A percentile compares a stretch with the other conserved stretches of the same genome.
phyloP scores from a whole-genome alignment of 306 rosid genomes.

The Leucaena leucocephala region DNA sequence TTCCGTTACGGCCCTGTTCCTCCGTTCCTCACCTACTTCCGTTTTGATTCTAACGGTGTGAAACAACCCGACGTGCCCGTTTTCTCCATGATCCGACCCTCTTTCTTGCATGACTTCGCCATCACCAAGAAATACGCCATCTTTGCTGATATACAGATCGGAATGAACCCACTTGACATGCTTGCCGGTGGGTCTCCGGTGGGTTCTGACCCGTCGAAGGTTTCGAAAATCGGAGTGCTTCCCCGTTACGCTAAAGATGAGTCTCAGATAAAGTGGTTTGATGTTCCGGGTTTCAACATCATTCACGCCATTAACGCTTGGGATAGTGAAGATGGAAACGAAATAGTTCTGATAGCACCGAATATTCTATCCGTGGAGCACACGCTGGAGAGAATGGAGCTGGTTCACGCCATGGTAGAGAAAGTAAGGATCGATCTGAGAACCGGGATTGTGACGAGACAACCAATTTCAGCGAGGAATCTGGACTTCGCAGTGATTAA shows the following conservation, averaged over 20 bases:
- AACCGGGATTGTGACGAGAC: constrained; percentile 62
- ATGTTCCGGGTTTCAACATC: constrained; percentile 79
- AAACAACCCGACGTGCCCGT: constrained; percentile 73
- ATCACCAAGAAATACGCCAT: constrained; percentile 71
- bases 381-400: constrained; percentile 72
- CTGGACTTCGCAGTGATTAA: constrained; percentile 75
- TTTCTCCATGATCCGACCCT: constrained; percentile 71
- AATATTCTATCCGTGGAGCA: constrained; percentile 78
- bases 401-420: constrained; percentile 71
- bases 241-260: constrained; percentile 73
- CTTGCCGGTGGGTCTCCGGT: constrained; percentile 69
- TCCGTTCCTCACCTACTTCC: constrained; percentile 78
- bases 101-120: constrained; percentile 83
- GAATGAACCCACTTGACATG: constrained; percentile 76
- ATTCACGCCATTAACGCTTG: constrained; percentile 87
- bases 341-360: constrained; percentile 68
- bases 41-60: constrained; percentile 50
- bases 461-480: constrained; percentile 71
- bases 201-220: constrained; percentile 59
- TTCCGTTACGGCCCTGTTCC: constrained; percentile 78
- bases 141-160: constrained; percentile 74
- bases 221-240: constrained; percentile 63
- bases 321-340: constrained; percentile 69
- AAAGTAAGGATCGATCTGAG: constrained; percentile 61
- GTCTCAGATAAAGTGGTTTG: constrained; percentile 72